Evolutionary conservation across 768 basidiomycete genomes (phyloP).

Genomic region (Mrakia blollopis): DNA sequence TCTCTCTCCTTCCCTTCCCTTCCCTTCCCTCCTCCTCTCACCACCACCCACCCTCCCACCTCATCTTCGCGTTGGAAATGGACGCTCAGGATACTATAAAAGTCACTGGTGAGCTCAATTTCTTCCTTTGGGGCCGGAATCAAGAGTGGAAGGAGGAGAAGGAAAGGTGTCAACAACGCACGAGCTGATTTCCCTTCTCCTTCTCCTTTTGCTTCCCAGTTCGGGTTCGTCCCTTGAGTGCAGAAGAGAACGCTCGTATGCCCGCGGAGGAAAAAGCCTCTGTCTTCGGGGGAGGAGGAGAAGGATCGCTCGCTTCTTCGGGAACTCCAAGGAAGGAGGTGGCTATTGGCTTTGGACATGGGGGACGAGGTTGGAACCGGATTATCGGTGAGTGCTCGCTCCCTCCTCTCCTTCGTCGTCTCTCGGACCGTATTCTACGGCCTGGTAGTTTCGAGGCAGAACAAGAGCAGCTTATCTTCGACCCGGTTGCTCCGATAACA

Average conservation of each 20-base stretch:
- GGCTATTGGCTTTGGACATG: conserved; percentile 26
- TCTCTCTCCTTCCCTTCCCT: too few species aligned
- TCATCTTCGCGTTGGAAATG: conserved; percentile 10
- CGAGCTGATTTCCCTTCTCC: background rate
- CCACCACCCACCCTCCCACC: too few species aligned
- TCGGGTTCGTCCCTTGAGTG: conserved; percentile 80
- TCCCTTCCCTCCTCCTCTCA: too few species aligned
- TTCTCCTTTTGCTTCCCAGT: conserved; percentile 51
- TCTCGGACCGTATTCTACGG: too few species aligned
- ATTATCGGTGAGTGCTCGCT: conserved; percentile 22
- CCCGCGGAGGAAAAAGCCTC: conserved; percentile 53
- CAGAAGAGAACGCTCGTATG: conserved; percentile 78
- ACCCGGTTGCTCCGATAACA: too few species aligned
- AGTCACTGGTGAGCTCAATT: conserved; percentile 39
- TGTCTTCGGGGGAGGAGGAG: background rate
- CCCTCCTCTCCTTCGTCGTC: too few species aligned
- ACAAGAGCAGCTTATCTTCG: too few species aligned
- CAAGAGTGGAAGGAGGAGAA: background rate
- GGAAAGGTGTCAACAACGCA: background rate
- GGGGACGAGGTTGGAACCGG: conserved; percentile 24
- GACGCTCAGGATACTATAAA: conserved; percentile 41
- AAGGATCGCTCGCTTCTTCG: background rate
- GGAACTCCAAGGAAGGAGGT: conserved; percentile 25
- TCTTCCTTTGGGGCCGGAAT: background rate
- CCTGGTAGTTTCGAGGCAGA: too few species aligned